Percentiles rank a stretch among this genome's conserved stretches.
Evolutionary conservation across 1,139 yeast genomes (phyloP).

Genomic region (Petasospora rhodanensis): DNA sequence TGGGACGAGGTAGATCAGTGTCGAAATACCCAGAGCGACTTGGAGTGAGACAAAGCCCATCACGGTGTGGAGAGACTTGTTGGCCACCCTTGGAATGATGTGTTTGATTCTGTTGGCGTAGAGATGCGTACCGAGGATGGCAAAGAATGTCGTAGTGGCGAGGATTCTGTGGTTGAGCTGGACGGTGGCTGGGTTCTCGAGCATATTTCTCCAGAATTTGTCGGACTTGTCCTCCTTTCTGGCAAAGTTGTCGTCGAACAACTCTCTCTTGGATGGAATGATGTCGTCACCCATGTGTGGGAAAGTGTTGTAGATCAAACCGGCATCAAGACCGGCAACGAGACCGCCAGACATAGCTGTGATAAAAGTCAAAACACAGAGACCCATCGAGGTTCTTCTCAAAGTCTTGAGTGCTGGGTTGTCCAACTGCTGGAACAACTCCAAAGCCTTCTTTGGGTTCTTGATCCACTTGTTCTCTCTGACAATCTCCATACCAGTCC

Average conservation of each 20-base stretch:
- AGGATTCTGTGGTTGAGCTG: slow-evolving; percentile 86
- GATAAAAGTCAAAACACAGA: slow-evolving; percentile 66
- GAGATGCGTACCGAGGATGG: slow-evolving; percentile 64
- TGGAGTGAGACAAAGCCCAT: slow-evolving; percentile 84
- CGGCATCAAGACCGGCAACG: slow-evolving; percentile 98
- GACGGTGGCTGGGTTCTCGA: slow-evolving; percentile 95
- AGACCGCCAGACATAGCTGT: slow-evolving; percentile 97
- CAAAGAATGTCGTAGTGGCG: slow-evolving; percentile 75
- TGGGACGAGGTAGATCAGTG: slow-evolving; percentile 86
- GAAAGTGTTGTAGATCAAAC: slow-evolving; percentile 90
- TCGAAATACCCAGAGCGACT: slow-evolving; percentile 79
- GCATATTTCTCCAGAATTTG: slow-evolving; percentile 83
- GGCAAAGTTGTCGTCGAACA: slow-evolving; percentile 71
- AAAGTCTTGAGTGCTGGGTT: slow-evolving; percentile 56
- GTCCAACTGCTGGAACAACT: slow-evolving; percentile 47
- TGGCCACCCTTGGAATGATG: slow-evolving; percentile 59
- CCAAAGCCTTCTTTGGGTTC: slow-evolving; percentile 50
- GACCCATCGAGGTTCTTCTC: slow-evolving; percentile 48
- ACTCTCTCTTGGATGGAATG: slow-evolving; percentile 68
- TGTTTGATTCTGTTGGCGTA: slow-evolving; percentile 52
- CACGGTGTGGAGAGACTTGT: slow-evolving; percentile 55
- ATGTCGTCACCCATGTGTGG: slow-evolving; percentile 89
- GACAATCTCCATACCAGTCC: slow-evolving; percentile 82
- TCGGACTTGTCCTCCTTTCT: slow-evolving; percentile 67
- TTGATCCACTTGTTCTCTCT: slow-evolving; percentile 69